Conservation (phyloP, 2,329 filamentous ascomycete genomes). For the Hymenotorrendiella dingleyae region DNA sequence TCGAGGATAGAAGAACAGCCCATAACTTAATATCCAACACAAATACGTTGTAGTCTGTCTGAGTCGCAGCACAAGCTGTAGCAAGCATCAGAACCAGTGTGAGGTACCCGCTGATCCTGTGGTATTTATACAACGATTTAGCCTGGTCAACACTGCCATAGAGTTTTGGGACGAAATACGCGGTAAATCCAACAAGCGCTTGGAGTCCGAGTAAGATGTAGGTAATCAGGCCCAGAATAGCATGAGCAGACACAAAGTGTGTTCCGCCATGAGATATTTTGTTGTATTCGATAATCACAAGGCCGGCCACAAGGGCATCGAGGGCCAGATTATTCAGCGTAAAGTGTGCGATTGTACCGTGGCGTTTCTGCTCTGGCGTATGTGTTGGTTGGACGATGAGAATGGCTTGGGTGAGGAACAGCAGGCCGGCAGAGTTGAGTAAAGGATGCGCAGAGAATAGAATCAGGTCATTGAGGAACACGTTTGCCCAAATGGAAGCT, state of each 20-base stretch:
- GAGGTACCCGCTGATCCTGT: slow-evolving; percentile 71
- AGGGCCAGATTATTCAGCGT: slow-evolving; percentile 58
- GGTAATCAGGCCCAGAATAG: slow-evolving; percentile 72
- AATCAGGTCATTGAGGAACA: slow-evolving; percentile 63
- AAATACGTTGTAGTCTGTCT: slow-evolving; percentile 67
- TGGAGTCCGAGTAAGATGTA: slow-evolving; percentile 67
- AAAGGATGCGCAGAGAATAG: slow-evolving; percentile 89
- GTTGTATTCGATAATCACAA: slow-evolving; percentile 74
- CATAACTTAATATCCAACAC: slow-evolving; percentile 70
- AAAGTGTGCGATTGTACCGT: slow-evolving; percentile 58
- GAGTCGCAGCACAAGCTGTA: slow-evolving; percentile 68
- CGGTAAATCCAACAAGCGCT: slow-evolving; percentile 72
- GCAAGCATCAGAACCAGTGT: slow-evolving; percentile 64
- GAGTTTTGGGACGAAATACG: slow-evolving; percentile 68
- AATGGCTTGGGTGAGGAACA: slow-evolving; percentile 72
- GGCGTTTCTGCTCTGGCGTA: slow-evolving; percentile 65
- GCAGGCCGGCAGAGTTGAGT: slow-evolving; percentile 57
- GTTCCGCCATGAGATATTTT: slow-evolving; percentile 62
- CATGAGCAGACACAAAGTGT: slow-evolving; percentile 79
- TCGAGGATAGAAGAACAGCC: slow-evolving; percentile 61
- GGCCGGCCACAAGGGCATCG: slow-evolving; percentile 50
- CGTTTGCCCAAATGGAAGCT: slow-evolving; percentile 69
- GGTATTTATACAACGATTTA: slow-evolving; percentile 85
- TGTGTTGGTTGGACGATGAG: slow-evolving; percentile 85
- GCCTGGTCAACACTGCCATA: slow-evolving; percentile 77